A percentile compares a stretch with the other conserved stretches of the same genome.
Evolutionary conservation across 345 rosid species (phyloP).

Genomic region (Populus tremula): DNA sequence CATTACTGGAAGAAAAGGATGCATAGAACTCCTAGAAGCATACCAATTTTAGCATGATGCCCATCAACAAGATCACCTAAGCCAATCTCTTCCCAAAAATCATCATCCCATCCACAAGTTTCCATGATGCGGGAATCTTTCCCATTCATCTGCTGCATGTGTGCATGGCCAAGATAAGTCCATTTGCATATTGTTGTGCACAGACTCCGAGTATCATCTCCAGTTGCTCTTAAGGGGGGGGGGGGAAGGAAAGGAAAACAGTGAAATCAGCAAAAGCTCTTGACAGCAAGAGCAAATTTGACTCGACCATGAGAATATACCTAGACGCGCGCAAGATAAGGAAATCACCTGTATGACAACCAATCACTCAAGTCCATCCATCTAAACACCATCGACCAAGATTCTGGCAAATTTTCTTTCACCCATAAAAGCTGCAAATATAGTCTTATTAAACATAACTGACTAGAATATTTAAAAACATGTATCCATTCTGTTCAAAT

Average conservation of each 20-base stretch:
- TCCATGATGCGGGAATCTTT: slow-evolving; percentile 84
- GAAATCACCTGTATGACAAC: slow-evolving; percentile 75
- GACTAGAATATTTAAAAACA: background rate
- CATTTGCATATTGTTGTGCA: slow-evolving; percentile 97
- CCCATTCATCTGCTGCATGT: slow-evolving; percentile 71
- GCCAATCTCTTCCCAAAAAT: slow-evolving; percentile 99
- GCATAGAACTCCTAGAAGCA: slow-evolving; percentile 12
- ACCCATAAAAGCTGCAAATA: slow-evolving; percentile 90
- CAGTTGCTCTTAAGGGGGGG: slow-evolving; percentile 65
- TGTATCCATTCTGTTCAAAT: background rate
- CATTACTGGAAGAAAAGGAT: background rate
- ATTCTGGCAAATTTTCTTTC: slow-evolving; percentile 86
- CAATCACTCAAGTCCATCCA: slow-evolving; percentile 99
- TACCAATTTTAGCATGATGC: slow-evolving; percentile 97
- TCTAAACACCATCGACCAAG: slow-evolving; percentile 91
- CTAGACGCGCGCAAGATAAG: background rate
- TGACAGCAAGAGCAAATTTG: background rate
- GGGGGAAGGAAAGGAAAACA: background rate
- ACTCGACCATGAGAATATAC: slow-evolving; percentile 9
- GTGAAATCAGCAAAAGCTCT: background rate
- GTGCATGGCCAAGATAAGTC: slow-evolving; percentile 99
- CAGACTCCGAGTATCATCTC: slow-evolving; percentile 91
- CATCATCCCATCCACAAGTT: slow-evolving; percentile 99
- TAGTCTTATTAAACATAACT: background rate
- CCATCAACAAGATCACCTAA: slow-evolving; percentile 87